Conservation (phyloP, 169 alveolate genomes). For the Fabrea salina region DNA sequence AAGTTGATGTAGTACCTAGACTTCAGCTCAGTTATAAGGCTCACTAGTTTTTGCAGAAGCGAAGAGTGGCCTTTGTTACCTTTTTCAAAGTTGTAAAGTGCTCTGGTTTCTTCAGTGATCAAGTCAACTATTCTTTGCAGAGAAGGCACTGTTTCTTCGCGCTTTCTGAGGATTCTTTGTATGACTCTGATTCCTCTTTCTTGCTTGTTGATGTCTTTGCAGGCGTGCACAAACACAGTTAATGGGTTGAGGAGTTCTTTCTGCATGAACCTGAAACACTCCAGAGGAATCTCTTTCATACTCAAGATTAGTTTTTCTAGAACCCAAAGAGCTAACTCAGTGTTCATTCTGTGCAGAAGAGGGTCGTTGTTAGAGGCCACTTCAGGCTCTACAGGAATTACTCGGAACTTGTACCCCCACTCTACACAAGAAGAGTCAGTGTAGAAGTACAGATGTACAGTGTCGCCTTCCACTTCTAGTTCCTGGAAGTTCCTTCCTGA, state of each 20-base stretch:
- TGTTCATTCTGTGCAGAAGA: slow-evolving; percentile 4
- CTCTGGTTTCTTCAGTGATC: background rate
- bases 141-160: background rate
- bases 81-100: slow-evolving; percentile 10
- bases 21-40: slow-evolving; percentile 17
- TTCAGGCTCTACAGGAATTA: slow-evolving; percentile 24
- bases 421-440: slow-evolving; percentile 35
- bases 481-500: slow-evolving; percentile 32
- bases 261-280: background rate
- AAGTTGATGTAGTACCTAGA: background rate
- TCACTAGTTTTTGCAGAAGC: slow-evolving; percentile 11
- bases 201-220: slow-evolving; percentile 12
- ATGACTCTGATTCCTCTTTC: slow-evolving; percentile 9
- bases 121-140: slow-evolving; percentile 14
- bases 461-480: slow-evolving; percentile 35
- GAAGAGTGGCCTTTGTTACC: background rate
- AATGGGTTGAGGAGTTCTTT: slow-evolving; percentile 21
- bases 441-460: slow-evolving; percentile 17
- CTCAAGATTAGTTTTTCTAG: slow-evolving; percentile 20
- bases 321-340: slow-evolving; percentile 32
- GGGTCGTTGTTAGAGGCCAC: background rate
- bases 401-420: slow-evolving; percentile 34
- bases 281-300: background rate
- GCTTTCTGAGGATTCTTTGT: slow-evolving; percentile 6
- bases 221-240: slow-evolving; percentile 2